Conservation (phyloP, 2,329 filamentous ascomycete genomes). For the Claviceps sp. region DNA sequence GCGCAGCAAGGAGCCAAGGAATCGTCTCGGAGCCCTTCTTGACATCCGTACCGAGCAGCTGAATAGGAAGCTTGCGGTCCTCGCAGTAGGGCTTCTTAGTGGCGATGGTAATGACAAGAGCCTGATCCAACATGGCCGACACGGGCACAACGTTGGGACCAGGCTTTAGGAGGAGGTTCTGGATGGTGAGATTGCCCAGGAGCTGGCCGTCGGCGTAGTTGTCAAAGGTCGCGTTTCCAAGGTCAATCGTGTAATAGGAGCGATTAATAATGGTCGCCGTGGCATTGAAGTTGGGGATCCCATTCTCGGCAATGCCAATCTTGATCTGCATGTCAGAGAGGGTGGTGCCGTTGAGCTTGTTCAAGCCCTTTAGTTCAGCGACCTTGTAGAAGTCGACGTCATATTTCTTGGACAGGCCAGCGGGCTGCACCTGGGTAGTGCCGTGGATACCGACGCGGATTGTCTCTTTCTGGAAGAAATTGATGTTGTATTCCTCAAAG, state of each 20-base stretch:
- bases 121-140: conserved; percentile 38
- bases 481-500: conserved; percentile 41
- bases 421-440: conserved; percentile 36
- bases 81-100: conserved; percentile 36
- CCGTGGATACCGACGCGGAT: conserved; percentile 38
- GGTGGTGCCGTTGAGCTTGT: conserved; percentile 40
- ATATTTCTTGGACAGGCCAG: conserved; percentile 34
- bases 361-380: conserved; percentile 34
- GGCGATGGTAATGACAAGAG: conserved; percentile 26
- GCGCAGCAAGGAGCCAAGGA: conserved; percentile 41
- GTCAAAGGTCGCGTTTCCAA: conserved; percentile 51
- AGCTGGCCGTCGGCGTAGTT: conserved; percentile 37
- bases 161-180: conserved; percentile 43
- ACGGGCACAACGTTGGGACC: conserved; percentile 44
- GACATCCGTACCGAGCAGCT: conserved; percentile 39
- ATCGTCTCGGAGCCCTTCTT: conserved; percentile 37
- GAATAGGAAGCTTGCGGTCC: conserved; percentile 39
- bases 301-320: conserved; percentile 2
- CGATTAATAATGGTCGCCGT: conserved; percentile 48
- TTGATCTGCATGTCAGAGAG: conserved; percentile 22
- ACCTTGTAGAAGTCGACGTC: conserved; percentile 43
- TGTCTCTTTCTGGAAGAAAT: conserved; percentile 36
- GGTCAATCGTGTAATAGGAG: conserved; percentile 48
- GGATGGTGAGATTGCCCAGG: conserved; percentile 43
- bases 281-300: conserved; percentile 44